Percentiles rank a stretch among this genome's conserved stretches.
Conservation (phyloP, 106 monocot genomes). For the Allium cepa region DNA sequence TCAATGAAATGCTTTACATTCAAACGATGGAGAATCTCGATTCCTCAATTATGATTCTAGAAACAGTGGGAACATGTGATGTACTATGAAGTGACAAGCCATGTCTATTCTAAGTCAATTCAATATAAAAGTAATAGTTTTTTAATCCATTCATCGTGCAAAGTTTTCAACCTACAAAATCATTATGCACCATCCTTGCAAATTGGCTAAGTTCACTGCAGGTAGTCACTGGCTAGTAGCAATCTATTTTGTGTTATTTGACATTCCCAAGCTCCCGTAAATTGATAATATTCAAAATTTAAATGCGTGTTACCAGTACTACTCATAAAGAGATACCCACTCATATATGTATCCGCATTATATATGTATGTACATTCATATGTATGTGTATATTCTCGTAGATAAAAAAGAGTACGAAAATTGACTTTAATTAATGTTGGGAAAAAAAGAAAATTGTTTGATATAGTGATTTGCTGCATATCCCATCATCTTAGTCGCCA, state of each 20-base stretch:
- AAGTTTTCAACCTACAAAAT: background rate
- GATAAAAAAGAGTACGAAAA: too few species aligned
- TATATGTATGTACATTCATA: too few species aligned
- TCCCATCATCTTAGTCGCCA: background rate
- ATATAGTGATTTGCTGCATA: background rate
- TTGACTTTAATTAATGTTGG: too few species aligned
- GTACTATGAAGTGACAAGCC: background rate
- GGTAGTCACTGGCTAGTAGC: background rate
- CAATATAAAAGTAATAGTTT: too few species aligned
- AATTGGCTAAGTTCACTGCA: background rate
- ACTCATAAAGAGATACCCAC: too few species aligned
- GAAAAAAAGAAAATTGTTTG: background rate
- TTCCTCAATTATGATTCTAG: constrained; percentile 1
- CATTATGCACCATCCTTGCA: background rate
- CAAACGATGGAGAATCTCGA: background rate
- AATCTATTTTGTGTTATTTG: background rate
- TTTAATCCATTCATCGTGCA: too few species aligned
- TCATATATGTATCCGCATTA: too few species aligned
- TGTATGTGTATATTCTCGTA: too few species aligned
- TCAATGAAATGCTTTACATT: background rate
- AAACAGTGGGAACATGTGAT: background rate
- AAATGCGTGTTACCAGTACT: too few species aligned
- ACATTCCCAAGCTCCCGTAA: too few species aligned
- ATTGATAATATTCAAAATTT: too few species aligned
- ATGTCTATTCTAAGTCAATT: background rate